Evolutionary conservation across 208 protist genomes (phyloP), one percentile per base, ranked within the genome.

Genomic region (Acanthamoeba triangularis): DNA sequence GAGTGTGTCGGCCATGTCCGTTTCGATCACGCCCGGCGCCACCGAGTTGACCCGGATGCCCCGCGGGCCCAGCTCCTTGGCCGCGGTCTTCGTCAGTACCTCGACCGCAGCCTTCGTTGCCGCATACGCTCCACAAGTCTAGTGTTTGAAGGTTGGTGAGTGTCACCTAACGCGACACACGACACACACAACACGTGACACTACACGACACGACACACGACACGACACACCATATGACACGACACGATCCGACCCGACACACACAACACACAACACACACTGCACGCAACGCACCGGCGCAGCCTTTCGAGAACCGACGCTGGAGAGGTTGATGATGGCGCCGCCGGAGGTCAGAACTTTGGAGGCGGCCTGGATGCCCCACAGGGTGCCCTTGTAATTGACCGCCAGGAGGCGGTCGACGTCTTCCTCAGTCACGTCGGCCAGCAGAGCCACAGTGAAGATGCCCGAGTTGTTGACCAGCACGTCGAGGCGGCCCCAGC

Each of bases 291-390:
- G 52, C 28, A 61, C 84, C 84, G 84, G 28, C 37, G 8, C 49
- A n/a, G 84, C 20, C 0, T 30, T 23, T 14, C 20, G 2, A 10
- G 10, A 7, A 1, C 6, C 2, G 1, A 28, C 84, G 84, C n/a
- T 91, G 84, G 84, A 91, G 0, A 91, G 11, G 84, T 91, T 67
- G 84, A 91, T 37, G 52, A 91, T 87, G n/a, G 78, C 0, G 28
- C 78, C 78, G 25, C 78, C 78, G 10, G 2, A 20, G 6, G 1
- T 37, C 0, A 87, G 47, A 0, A 87, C 78, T n/a, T 49, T 54
- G 16, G 78, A 0, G 0, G 65, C 65, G 8, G 25, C 65, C 30
- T 72, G 65, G n/a, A 72, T 72, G 65, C n/a, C 30, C 65, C 65
- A 72, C n/a, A 72, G n/a, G 2, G 65, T 30, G 30, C 65, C 65